Evolutionary conservation across 257 asterid genomes (phyloP), one percentile per base, ranked within the genome.

Genomic region (Solanum chaucha): DNA sequence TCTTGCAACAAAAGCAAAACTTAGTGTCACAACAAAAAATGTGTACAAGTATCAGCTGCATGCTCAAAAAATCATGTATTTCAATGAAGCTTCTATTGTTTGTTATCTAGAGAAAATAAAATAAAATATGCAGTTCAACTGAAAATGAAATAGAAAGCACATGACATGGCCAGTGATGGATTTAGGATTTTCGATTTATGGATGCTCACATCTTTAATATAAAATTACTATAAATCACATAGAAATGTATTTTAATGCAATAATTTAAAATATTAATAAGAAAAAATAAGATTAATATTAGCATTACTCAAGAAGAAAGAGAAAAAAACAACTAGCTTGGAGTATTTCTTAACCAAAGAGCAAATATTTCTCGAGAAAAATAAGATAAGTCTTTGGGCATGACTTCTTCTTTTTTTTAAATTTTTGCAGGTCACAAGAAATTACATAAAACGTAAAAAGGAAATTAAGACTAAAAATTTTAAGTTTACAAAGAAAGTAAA

Each of bases 1-100:
- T 82, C 80, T 87, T 78, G 86, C 82, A 88, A 89, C 30, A 87
- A 87, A 75, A 64, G 88, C 1, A 44, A 59, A 38, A 5, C 70
- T 64, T 22, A 41, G 35, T 75, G 32, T 48, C 59, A 14, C 59
- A 48, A 48, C 20, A 48, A 51, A 51, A 51, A 6, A 51, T 51
- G 59, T 15, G 28, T 28, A 40, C 44, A 40, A 40, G 59, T 40
- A 74, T 36, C 15, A 36, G 82, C 4, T 74, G 32, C 48, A 51
- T 51, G 8, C 22, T 51, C 59, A 51, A 51, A 51, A 15, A 15
- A 15, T 51, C 8, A 17, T 51, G n/a, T 51, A 51, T 51, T 15
- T 55, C 58, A 46, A 46, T 46, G 58, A 46, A 13, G 7, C 58
- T 46, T 46, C 7, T 46, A 13, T 13, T 46, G 19, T 46, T 46